Percentiles rank a stretch among this genome's conserved stretches.
These are phyloP conservation scores for Trichoderma virens DNA, from an alignment of 495 filamentous ascomycete species.

Conservation along the genomic window DNA sequence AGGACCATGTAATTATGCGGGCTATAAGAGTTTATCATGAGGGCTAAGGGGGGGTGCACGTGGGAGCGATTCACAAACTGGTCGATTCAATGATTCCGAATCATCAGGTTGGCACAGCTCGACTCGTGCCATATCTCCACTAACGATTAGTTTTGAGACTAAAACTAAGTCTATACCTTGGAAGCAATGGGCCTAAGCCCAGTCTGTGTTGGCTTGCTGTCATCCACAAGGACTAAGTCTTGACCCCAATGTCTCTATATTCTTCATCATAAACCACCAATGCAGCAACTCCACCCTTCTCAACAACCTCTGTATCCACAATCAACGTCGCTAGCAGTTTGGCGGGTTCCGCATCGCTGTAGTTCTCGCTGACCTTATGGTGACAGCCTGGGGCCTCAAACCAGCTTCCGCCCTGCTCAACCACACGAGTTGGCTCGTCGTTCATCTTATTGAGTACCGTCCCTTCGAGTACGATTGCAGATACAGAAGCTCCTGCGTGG, in stretches of 20 bases:
- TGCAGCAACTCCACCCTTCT: neutral
- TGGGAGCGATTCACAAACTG: neutral
- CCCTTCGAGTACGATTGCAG: neutral
- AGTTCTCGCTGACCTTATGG: neutral
- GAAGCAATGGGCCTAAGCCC: neutral
- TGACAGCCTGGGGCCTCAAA: constrained; percentile 1
- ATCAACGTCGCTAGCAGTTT: neutral
- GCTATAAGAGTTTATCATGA: neutral
- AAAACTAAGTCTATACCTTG: neutral
- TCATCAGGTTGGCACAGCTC: neutral
- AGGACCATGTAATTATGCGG: neutral
- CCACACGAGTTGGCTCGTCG: neutral
- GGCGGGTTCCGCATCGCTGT: neutral
- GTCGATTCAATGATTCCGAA: neutral
- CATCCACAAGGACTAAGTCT: neutral
- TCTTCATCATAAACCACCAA: neutral
- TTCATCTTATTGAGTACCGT: constrained; percentile 1
- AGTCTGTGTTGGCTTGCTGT: neutral
- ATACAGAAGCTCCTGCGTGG: neutral
- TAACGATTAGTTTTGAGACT: no score
- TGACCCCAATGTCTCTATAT: neutral
- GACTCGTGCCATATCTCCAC: no score
- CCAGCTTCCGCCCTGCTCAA: neutral
- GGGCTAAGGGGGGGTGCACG: no score
- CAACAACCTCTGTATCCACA: neutral